A percentile compares a stretch with the other conserved stretches of the same genome.
These are phyloP conservation scores for Hanseniaspora thailandica DNA, from an alignment of 805 yeast species.

Conservation along the genomic window DNA sequence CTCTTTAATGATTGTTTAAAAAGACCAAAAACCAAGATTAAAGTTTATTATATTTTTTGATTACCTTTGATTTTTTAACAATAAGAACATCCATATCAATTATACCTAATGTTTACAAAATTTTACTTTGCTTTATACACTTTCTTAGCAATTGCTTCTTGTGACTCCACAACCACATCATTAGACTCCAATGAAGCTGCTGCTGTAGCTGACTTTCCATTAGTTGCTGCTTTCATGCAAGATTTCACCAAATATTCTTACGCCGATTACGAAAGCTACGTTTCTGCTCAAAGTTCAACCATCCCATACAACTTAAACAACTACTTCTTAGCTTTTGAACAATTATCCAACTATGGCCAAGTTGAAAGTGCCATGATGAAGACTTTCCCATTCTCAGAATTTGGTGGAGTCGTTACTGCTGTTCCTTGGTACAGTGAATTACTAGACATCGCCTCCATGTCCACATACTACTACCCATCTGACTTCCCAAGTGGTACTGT, in stretches of 20 bases:
- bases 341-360: slow-evolving; percentile 22
- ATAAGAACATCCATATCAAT: too few species aligned
- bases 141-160: slow-evolving; percentile 20
- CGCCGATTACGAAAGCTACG: slow-evolving; percentile 4
- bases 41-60: too few species aligned
- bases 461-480: slow-evolving; percentile 24
- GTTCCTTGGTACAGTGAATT: slow-evolving; percentile 27
- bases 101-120: slow-evolving; percentile 22
- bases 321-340: slow-evolving; percentile 27
- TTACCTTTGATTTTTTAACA: too few species aligned
- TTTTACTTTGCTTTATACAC: slow-evolving; percentile 28
- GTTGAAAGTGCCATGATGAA: slow-evolving; percentile 23
- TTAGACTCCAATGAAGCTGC: slow-evolving; percentile 8
- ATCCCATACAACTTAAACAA: slow-evolving; percentile 30
- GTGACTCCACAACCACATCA: background rate
- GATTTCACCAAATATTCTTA: slow-evolving; percentile 6
- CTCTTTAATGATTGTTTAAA: too few species aligned
- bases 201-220: slow-evolving; percentile 12
- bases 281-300: slow-evolving; percentile 18
- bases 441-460: slow-evolving; percentile 18
- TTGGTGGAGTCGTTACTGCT: slow-evolving; percentile 28
- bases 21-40: too few species aligned
- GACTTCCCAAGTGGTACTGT: slow-evolving; percentile 17
- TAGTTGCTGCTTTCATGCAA: slow-evolving; percentile 15
- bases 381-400: slow-evolving; percentile 30